A percentile compares a stretch with the other conserved stretches of the same genome.
Conservation (phyloP, 2,329 filamentous ascomycete species). For the Fusarium sp. region DNA sequence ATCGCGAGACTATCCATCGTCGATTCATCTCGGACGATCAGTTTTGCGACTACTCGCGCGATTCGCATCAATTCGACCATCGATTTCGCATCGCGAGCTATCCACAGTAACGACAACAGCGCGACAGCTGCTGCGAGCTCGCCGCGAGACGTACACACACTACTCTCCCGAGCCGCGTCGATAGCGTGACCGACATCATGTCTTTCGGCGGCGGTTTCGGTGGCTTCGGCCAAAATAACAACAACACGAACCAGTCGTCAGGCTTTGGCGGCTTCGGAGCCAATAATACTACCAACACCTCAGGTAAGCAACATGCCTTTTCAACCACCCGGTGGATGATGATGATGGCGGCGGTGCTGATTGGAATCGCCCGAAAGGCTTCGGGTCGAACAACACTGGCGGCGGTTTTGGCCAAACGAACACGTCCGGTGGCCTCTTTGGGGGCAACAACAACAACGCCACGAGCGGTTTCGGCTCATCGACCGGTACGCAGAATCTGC, state of each 20-base stretch:
- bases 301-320: constrained; percentile 62
- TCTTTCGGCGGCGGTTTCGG: constrained; percentile 63
- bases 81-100: constrained; percentile 33
- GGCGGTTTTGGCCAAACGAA: constrained; percentile 58
- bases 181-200: constrained; percentile 56
- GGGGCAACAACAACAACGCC: constrained; percentile 50
- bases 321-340: constrained; percentile 27
- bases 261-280: constrained; percentile 70
- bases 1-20: neutral
- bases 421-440: constrained; percentile 58
- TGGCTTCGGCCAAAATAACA: constrained; percentile 69
- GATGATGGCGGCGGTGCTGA: constrained; percentile 39
- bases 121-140: constrained; percentile 31
- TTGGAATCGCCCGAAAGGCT: constrained; percentile 47
- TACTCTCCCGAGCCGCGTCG: constrained; percentile 36
- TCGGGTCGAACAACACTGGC: constrained; percentile 49
- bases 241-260: constrained; percentile 52
- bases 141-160: constrained; percentile 23
- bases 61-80: constrained; percentile 26
- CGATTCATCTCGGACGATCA: constrained; percentile 7
- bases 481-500: constrained; percentile 46
- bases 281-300: constrained; percentile 52
- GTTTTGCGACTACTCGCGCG: constrained; percentile 7
- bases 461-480: constrained; percentile 52
- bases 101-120: constrained; percentile 30